phyloP scores from a whole-genome alignment of 2,329 filamentous ascomycete genomes.

The Trichophaea hybrida region DNA sequence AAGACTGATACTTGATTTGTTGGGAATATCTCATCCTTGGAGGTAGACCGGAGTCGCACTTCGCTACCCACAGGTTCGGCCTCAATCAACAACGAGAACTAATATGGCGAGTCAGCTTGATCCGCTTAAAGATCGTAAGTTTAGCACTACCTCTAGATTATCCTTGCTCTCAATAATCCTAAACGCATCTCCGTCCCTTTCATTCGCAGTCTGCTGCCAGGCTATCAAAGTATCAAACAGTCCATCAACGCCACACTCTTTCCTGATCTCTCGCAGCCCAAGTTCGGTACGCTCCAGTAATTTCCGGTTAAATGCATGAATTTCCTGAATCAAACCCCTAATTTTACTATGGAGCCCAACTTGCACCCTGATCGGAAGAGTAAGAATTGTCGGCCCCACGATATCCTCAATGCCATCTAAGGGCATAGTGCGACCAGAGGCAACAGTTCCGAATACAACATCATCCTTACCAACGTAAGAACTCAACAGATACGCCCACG shows the following conservation, averaged over 20 bases:
- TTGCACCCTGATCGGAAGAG: slow-evolving; percentile 57
- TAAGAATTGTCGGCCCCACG: slow-evolving; percentile 65
- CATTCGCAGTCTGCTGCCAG: slow-evolving; percentile 60
- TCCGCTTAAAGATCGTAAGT: not conserved
- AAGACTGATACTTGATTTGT: slow-evolving; percentile 43
- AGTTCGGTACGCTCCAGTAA: slow-evolving; percentile 50
- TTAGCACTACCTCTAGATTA: slow-evolving; percentile 52
- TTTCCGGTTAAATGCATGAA: slow-evolving; percentile 52
- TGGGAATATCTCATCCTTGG: slow-evolving; percentile 41
- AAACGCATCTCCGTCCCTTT: slow-evolving; percentile 20
- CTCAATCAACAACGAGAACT: slow-evolving; percentile 48
- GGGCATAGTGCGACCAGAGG: slow-evolving; percentile 65
- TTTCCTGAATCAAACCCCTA: slow-evolving; percentile 45
- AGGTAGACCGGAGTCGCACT: slow-evolving; percentile 43
- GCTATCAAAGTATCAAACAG: slow-evolving; percentile 71
- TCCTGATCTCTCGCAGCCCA: slow-evolving; percentile 55
- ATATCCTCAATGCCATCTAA: slow-evolving; percentile 55
- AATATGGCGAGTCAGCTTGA: slow-evolving; percentile 7
- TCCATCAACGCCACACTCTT: slow-evolving; percentile 41
- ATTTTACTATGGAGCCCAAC: slow-evolving; percentile 39
- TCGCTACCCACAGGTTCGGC: slow-evolving; percentile 46
- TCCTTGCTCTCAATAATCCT: slow-evolving; percentile 47
- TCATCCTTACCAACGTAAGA: slow-evolving; percentile 51
- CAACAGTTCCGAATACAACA: slow-evolving; percentile 61
- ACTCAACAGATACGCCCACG: slow-evolving; percentile 50